phyloP scores from a whole-genome alignment of 768 basidiomycete species.

The Lyophyllum semitale region DNA sequence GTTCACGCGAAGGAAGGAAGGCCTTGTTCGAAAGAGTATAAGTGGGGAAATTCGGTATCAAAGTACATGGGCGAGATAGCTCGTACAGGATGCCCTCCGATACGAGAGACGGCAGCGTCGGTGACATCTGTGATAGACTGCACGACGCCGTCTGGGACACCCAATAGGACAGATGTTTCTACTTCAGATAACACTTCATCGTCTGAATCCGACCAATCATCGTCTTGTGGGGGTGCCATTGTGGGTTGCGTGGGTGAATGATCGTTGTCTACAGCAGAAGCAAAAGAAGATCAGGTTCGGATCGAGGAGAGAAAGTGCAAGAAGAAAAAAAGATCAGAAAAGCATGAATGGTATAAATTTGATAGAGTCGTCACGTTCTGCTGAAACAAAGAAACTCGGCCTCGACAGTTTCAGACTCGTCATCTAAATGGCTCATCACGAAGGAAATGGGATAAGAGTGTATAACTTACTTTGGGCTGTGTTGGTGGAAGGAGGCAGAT shows the following conservation, averaged over 20 bases:
- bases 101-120: conserved; percentile 86
- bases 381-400: conserved; percentile 61
- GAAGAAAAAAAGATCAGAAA: conserved; percentile 60
- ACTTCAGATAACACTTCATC: conserved; percentile 55
- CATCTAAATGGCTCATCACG: conserved; percentile 52
- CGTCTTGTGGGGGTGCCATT: conserved; percentile 48
- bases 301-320: conserved; percentile 15
- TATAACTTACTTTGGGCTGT: conserved; percentile 21
- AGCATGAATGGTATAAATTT: conserved; percentile 89
- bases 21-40: conserved; percentile 56
- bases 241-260: conserved; percentile 9
- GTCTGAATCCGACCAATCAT: conserved; percentile 84
- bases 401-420: conserved; percentile 76
- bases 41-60: conserved; percentile 49
- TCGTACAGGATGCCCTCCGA: conserved; percentile 90
- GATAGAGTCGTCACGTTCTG: conserved; percentile 63
- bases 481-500: conserved; percentile 13
- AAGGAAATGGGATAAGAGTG: conserved; percentile 15
- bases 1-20: conserved; percentile 66
- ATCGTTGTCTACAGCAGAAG: conserved; percentile 14
- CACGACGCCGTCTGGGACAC: conserved; percentile 77
- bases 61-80: conserved; percentile 49
- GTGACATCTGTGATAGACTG: conserved; percentile 56
- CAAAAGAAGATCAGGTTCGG: conserved; percentile 17
- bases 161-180: conserved; percentile 77